Evolutionary conservation across 2,329 filamentous ascomycete genomes (phyloP), one percentile per base, ranked within the genome.

Genomic region (Kalaharituber pfeilii): DNA sequence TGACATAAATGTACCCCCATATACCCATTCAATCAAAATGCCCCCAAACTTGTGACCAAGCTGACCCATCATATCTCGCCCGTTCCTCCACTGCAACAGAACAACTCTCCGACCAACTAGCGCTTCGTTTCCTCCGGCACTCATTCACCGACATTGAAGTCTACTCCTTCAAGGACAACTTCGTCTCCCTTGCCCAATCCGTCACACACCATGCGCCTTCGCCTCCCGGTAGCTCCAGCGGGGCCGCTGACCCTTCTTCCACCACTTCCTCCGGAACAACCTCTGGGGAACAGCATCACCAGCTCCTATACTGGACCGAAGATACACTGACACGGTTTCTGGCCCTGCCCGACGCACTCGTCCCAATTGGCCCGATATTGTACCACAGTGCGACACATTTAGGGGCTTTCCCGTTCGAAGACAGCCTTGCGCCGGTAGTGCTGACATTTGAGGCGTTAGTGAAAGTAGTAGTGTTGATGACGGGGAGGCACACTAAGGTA

Each of bases 91-190:
- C 11, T 28, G 36, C 13, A 52, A 3, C 33, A 61, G 63, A 64
- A 25, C 59, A 63, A 44, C 55, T 62, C 29, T 57, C 62, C 22
- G 55, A 56, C 27, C 54, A 50, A 26, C 57, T 64, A n/a, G 62
- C 62, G 13, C 47, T 57, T 20, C 59, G 57, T 36, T 86, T 86
- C 65, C 81, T 78, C 53, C 75, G 78, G 56, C 81, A 79, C 63
- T 84, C 80, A 68, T 86, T 83, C 67, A 79, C 79, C 0, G 74
- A 79, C 1, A 72, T 86, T 54, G 83, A 87, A 67, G 70, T 84
- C 27, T 84, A 83, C 67, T 84, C 77, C 28, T 78, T 85, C 67
- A 81, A 80, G 62, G 78, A 84, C 65, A 81, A 85, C 63, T 86
- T 86, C 70, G 75, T 74, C 56, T 76, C 73, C 55, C 77, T 86